Conservation (phyloP, 1,284 basidiomycete genomes). For the Ganoderma leucocontextum region DNA sequence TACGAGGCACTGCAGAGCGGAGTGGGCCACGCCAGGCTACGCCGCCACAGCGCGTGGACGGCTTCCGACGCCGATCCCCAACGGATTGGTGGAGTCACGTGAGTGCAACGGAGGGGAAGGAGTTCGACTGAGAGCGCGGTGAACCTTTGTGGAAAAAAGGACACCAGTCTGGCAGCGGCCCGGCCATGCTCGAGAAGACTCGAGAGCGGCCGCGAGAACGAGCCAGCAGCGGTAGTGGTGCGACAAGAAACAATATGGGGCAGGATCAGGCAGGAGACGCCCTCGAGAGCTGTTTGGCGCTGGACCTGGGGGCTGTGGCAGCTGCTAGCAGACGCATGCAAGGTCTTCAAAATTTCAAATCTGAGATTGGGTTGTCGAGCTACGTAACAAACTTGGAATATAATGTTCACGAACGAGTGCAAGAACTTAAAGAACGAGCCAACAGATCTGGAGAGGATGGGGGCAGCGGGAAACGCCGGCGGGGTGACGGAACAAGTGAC, state of each 20-base stretch:
- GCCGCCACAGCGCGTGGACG: background rate
- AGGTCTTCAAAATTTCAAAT: too few species aligned
- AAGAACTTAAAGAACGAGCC: background rate
- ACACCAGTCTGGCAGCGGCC: background rate
- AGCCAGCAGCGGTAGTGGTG: background rate
- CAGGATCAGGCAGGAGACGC: conserved; percentile 18
- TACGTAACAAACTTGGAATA: background rate
- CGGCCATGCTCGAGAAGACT: conserved; percentile 29
- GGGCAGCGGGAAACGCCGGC: conserved; percentile 26
- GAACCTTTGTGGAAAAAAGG: background rate
- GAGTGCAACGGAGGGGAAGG: conserved; percentile 9
- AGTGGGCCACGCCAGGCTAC: background rate
- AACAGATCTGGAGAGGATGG: conserved; percentile 10
- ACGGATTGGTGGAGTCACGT: conserved; percentile 28
- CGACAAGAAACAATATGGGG: conserved; percentile 9
- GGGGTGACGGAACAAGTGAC: conserved; percentile 26
- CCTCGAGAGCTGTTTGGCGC: conserved; percentile 12
- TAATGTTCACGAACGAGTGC: background rate
- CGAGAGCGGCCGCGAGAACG: conserved; percentile 28
- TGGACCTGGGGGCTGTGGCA: too few species aligned
- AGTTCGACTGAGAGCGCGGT: background rate
- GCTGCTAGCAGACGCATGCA: too few species aligned
- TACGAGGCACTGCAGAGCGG: background rate
- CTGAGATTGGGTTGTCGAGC: background rate
- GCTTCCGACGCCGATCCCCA: conserved; percentile 25